Conservation (phyloP, 2,329 filamentous ascomycete genomes). For the Fusarium sublunatum region DNA sequence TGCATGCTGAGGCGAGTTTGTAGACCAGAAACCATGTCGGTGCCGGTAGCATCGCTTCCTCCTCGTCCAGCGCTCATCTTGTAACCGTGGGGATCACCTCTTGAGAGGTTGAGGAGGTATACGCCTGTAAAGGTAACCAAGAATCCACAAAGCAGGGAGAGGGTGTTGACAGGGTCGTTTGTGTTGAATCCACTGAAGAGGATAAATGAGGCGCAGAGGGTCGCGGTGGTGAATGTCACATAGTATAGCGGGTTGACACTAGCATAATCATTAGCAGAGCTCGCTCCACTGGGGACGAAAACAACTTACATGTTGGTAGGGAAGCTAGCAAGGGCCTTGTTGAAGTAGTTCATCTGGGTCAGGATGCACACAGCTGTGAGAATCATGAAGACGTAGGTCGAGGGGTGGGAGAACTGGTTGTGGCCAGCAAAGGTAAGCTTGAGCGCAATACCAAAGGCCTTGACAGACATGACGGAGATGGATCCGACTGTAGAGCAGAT, state of each 20-base stretch:
- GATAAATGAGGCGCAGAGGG: conserved; percentile 93
- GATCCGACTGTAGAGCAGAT: conserved; percentile 98
- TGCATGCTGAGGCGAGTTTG: conserved; percentile 96
- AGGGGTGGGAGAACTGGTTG: conserved; percentile 95
- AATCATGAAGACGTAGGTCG: conserved; percentile 97
- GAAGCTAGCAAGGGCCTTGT: conserved; percentile 97
- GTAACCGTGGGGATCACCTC: conserved; percentile 86
- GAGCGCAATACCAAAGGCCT: conserved; percentile 96
- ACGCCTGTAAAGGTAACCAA: conserved; percentile 95
- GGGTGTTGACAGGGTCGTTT: conserved; percentile 87
- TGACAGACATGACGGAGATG: conserved; percentile 98
- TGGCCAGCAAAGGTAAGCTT: conserved; percentile 93
- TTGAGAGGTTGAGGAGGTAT: conserved; percentile 95
- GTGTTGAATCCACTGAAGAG: conserved; percentile 98
- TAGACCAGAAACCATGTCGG: conserved; percentile 88
- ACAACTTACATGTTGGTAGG: conserved; percentile 90
- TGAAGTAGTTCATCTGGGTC: conserved; percentile 99
- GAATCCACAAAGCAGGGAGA: conserved; percentile 92
- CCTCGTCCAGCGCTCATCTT: conserved; percentile 70
- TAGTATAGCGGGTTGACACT: conserved; percentile 98
- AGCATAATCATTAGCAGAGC: conserved; percentile 14
- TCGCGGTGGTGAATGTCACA: conserved; percentile 95
- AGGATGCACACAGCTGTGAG: conserved; percentile 92
- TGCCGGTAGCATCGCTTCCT: conserved; percentile 83
- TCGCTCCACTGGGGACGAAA: background rate